phyloP scores from a whole-genome alignment of 495 filamentous ascomycete species.

The Opeltia flavorubescens region DNA sequence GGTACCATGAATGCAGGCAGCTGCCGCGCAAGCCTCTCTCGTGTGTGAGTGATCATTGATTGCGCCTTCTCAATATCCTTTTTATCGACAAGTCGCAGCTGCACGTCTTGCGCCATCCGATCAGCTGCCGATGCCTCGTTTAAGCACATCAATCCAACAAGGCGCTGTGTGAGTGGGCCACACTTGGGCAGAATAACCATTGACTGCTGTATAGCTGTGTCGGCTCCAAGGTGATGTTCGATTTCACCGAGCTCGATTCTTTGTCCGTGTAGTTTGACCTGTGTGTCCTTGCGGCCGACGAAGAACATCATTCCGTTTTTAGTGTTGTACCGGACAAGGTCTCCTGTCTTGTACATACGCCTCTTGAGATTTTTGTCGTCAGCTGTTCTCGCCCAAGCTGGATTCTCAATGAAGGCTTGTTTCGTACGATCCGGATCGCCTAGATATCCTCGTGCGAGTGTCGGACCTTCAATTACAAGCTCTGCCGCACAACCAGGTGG shows the following conservation, averaged over 20 bases:
- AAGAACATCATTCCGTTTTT: constrained; percentile 46
- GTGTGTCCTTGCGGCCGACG: constrained; percentile 49
- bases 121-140: not conserved
- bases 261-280: constrained; percentile 56
- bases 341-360: constrained; percentile 55
- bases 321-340: constrained; percentile 43
- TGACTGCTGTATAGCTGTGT: constrained; percentile 26
- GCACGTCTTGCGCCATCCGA: not conserved
- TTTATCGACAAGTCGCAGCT: constrained; percentile 2
- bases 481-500: constrained; percentile 37
- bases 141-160: constrained; percentile 25
- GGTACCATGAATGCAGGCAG: constrained; percentile 46
- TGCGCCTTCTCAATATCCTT: constrained; percentile 12
- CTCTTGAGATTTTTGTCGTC: constrained; percentile 17
- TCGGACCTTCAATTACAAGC: constrained; percentile 35
- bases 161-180: constrained; percentile 25
- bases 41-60: constrained; percentile 18
- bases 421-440: constrained; percentile 25
- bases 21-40: constrained; percentile 20
- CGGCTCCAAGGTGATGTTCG: constrained; percentile 31
- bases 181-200: constrained; percentile 31
- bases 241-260: constrained; percentile 53
- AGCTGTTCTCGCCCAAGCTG: constrained; percentile 22
- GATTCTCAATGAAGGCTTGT: constrained; percentile 31
- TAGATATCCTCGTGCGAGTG: constrained; percentile 33